A percentile compares a stretch with the other conserved stretches of the same genome.
These are phyloP conservation scores for Alnus glutinosa DNA, from an alignment of 306 rosid species.

Conservation along the genomic window DNA sequence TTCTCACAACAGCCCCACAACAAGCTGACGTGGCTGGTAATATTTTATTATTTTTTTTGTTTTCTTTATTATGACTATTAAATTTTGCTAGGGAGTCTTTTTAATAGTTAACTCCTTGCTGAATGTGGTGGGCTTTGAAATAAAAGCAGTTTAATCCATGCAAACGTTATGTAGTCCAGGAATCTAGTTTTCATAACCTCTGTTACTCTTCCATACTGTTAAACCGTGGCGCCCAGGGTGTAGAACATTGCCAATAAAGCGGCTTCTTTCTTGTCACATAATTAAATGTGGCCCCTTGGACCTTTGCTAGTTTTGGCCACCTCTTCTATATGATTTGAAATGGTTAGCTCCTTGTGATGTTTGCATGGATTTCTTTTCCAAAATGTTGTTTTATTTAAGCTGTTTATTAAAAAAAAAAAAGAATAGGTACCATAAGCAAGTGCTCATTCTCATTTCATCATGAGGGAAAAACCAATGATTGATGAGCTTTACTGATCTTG, in stretches of 20 bases:
- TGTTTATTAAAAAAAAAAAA: background rate
- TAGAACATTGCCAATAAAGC: background rate
- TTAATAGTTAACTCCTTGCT: background rate
- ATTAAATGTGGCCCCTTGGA: background rate
- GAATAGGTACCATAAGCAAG: background rate
- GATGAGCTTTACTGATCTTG: background rate
- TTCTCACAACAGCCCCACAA: too few species aligned
- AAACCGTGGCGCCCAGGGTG: background rate
- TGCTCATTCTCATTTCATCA: background rate
- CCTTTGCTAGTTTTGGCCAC: background rate
- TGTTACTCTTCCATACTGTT: background rate
- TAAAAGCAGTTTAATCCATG: background rate
- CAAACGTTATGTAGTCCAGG: background rate
- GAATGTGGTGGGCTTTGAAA: background rate
- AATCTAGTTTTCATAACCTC: background rate
- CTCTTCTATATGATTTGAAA: background rate
- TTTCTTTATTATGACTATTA: background rate
- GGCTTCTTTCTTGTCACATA: background rate
- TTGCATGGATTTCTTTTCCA: background rate
- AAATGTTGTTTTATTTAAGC: background rate
- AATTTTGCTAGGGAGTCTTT: background rate
- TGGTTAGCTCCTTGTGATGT: background rate
- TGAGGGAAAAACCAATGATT: background rate
- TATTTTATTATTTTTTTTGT: too few species aligned
- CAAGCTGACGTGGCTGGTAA: too few species aligned